A percentile compares a stretch with the other conserved stretches of the same genome.
Conservation (phyloP, 2,329 filamentous ascomycete species). For the Fusarium sp. region DNA sequence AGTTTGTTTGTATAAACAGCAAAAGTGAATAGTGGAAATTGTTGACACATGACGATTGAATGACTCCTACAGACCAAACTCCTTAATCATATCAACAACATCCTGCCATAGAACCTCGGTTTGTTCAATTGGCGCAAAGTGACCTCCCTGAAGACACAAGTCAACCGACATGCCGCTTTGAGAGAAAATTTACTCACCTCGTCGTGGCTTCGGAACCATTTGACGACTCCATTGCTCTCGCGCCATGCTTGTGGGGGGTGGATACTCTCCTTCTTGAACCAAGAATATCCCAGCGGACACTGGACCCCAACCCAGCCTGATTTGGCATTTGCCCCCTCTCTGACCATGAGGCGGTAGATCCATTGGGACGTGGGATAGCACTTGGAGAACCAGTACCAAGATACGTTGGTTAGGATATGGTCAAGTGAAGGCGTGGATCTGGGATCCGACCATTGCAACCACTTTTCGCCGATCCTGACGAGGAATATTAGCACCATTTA, state of each 20-base stretch:
- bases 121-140: background rate
- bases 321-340: background rate
- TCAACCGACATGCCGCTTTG: background rate
- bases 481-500: no score
- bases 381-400: conserved; percentile 19
- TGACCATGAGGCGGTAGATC: background rate
- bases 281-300: conserved; percentile 15
- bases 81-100: background rate
- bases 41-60: no score
- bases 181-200: background rate
- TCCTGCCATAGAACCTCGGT: background rate
- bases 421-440: conserved; percentile 3
- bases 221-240: conserved; percentile 6
- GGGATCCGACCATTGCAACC: conserved; percentile 9
- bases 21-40: no score
- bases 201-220: conserved; percentile 14
- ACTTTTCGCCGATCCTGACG: background rate
- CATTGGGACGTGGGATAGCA: conserved; percentile 16
- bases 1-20: no score
- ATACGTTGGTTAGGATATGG: conserved; percentile 14
- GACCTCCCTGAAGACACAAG: background rate
- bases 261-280: conserved; percentile 9
- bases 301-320: conserved; percentile 1
- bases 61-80: background rate
- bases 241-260: conserved; percentile 13